Evolutionary conservation across 305 asterid genomes (phyloP), one percentile per base, ranked within the genome.

Genomic region (Fraxinus sp.): DNA sequence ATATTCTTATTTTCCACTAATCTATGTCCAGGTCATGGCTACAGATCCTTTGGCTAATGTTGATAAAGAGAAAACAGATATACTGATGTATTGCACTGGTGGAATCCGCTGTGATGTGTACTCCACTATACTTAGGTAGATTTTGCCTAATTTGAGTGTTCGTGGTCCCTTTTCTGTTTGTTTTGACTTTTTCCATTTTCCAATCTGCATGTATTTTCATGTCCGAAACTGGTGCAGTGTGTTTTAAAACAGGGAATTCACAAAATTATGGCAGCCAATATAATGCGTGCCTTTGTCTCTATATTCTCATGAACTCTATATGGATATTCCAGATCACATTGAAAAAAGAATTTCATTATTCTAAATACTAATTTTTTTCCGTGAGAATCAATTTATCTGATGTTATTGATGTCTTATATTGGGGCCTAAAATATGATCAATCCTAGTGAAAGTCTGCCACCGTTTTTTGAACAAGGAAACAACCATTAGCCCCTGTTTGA

Each of bases 41-140:
- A 88, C 98, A 77, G 99, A 96, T 89, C 97, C 98, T 88, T 90
- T 94, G 87, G 93, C 93, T 81, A 79, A 75, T 77, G 92, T 90
- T 77, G 94, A 96, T 88, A 94, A 87, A 89, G 98, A 91, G 89
- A 90, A 86, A 72, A 93, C 97, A 26, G 93, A 94, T 86, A 85
- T 93, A 86, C 82, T 96, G 89, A 96, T 96, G 99, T 96, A 96
- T 88, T 96, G 99, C 86, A 96, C 98, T 13, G 98, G 98, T 82
- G 98, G 99, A 78, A 96, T 96, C 82, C 95, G 99, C 83, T 96
- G 99, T 11, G 98, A 94, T 41, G 97, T 96, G 79, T 96, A 93
- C 91, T 94, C 99, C 86, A 91, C 94, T 49, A 88, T 94, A 72
- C 97, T 94, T 70, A 93, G 99, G 99, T 96, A 81, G 39, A 77